Percentiles rank a stretch among this genome's conserved stretches.
Evolutionary conservation across 768 basidiomycete genomes (phyloP).

Genomic region (Calocera cornea): DNA sequence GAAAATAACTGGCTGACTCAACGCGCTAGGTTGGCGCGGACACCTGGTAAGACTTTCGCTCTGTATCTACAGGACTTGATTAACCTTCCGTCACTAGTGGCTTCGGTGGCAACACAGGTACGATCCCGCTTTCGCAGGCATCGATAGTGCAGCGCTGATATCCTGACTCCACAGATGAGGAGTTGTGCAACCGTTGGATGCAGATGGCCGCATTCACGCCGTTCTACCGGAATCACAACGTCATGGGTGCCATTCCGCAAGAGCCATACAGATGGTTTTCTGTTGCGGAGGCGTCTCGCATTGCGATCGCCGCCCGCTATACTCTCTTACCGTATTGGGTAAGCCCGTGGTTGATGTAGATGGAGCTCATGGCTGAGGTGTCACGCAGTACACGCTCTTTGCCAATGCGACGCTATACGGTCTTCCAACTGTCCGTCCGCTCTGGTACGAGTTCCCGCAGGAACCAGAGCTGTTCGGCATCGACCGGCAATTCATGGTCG

Average conservation of each 20-base stretch:
- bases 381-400: constrained; percentile 51
- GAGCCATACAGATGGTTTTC: constrained; percentile 73
- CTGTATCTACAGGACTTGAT: too few species aligned
- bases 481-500: constrained; percentile 59
- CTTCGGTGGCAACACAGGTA: constrained; percentile 41
- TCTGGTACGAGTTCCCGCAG: constrained; percentile 67
- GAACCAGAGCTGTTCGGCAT: constrained; percentile 49
- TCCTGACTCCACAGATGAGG: constrained; percentile 39
- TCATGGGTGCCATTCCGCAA: constrained; percentile 49
- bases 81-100: constrained; percentile 37
- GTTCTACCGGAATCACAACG: constrained; percentile 71
- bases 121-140: too few species aligned
- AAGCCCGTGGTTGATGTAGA: constrained; percentile 17
- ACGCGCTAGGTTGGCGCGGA: too few species aligned
- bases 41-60: too few species aligned
- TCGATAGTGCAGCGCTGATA: too few species aligned
- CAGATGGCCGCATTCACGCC: constrained; percentile 66
- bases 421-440: constrained; percentile 55
- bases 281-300: constrained; percentile 58
- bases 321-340: constrained; percentile 69
- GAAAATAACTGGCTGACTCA: too few species aligned
- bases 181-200: constrained; percentile 77
- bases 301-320: constrained; percentile 58
- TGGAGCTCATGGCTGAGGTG: neutral
- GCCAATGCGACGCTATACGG: constrained; percentile 50